phyloP scores from a whole-genome alignment of 345 rosid species.

The Diplotaxis tenuifolia region DNA sequence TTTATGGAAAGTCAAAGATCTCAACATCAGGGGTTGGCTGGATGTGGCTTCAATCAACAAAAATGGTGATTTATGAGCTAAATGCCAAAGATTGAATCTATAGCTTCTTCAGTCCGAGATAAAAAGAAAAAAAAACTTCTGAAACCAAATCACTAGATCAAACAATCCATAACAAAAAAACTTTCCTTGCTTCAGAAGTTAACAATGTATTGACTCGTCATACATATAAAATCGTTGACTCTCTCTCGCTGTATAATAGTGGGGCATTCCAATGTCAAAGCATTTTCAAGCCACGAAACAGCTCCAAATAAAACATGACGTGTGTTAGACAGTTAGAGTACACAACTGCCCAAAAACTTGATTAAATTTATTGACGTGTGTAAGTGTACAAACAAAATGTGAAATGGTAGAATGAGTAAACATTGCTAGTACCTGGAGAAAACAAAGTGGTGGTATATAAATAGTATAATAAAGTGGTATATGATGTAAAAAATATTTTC shows the following conservation, averaged over 20 bases:
- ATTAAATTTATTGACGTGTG: neutral
- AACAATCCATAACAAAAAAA: too few species aligned
- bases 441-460: neutral
- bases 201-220: too few species aligned
- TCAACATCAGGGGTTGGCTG: too few species aligned
- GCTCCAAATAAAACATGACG: slow-evolving; percentile 11
- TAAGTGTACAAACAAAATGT: neutral
- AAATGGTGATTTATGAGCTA: too few species aligned
- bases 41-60: too few species aligned
- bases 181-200: neutral
- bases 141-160: too few species aligned
- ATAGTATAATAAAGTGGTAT: neutral
- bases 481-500: neutral
- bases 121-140: too few species aligned
- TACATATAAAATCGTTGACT: too few species aligned
- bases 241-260: neutral
- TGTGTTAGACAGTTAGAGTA: neutral
- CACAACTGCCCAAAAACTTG: neutral
- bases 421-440: neutral
- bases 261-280: slow-evolving; percentile 1
- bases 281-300: neutral
- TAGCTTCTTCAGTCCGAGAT: too few species aligned
- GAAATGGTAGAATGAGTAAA: neutral
- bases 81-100: too few species aligned
- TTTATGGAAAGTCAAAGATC: too few species aligned